Conservation (phyloP, 1,284 basidiomycete genomes). For the Naganishia sp. region DNA sequence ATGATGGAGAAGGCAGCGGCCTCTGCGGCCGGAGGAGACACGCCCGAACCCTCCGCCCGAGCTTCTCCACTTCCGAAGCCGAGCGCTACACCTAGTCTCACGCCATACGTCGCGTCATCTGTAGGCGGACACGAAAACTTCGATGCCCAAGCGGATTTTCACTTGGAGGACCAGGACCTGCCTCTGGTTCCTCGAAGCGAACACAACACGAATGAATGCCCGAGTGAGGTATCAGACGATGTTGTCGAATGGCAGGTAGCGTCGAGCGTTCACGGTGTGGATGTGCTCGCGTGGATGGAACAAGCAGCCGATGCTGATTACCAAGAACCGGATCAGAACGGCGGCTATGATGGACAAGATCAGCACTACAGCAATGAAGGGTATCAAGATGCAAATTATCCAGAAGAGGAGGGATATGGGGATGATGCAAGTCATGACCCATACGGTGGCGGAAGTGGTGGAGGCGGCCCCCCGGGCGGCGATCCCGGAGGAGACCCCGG, state of each 20-base stretch:
- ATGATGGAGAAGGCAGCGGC: constrained; percentile 26
- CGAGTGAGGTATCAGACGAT: constrained; percentile 24
- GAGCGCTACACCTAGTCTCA: constrained; percentile 23
- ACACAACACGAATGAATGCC: constrained; percentile 28
- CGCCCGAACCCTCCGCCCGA: constrained; percentile 1
- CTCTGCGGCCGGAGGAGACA: constrained; percentile 1
- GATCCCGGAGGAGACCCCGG: constrained; percentile 7
- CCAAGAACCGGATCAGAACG: constrained; percentile 19
- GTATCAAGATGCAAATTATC: constrained; percentile 17
- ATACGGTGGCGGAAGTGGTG: constrained; percentile 17
- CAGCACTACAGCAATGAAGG: constrained; percentile 15
- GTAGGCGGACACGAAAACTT: constrained; percentile 11
- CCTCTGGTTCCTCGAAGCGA: constrained; percentile 30
- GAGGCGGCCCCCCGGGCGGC: not conserved
- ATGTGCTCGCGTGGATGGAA: constrained; percentile 21
- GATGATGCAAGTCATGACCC: constrained; percentile 15
- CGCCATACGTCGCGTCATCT: constrained; percentile 21
- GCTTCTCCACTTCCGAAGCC: constrained; percentile 9
- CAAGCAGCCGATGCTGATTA: constrained; percentile 9
- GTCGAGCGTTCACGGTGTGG: constrained; percentile 10
- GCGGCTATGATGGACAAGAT: constrained; percentile 5
- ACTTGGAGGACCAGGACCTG: constrained; percentile 29
- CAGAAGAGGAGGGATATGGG: constrained; percentile 15
- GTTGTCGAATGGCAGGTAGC: constrained; percentile 26
- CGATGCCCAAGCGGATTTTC: constrained; percentile 26